Base-by-base conservation (phyloP, 2,329 filamentous ascomycete species). In the Emmonsiellopsis sp. region DNA sequence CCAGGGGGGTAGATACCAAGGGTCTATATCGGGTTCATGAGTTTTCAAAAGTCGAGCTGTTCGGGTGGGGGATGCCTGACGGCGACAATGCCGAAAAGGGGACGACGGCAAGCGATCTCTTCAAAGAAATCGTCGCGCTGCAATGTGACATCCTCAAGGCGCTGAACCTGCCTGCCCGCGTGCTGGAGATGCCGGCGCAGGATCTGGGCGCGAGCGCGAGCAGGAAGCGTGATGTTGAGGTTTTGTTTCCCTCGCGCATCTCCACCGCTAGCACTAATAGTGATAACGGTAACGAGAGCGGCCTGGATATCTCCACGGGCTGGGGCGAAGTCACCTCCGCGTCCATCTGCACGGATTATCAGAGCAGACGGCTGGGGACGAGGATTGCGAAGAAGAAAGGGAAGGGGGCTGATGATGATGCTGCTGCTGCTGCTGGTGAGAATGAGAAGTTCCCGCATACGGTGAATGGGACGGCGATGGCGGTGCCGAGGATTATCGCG, bases 21-120 rank as follows among this genome's bases (percentile, higher is more conserved):
- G 93, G 93, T 5, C 75, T 98, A 1, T 98, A 97, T 72, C 86
- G 93, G 32, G 93, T 98, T 3, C 93, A 98, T 71, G 93, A 98
- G 71, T 98, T 98, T 71, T 95, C 90, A 32, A 98, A 98, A 69
- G 92, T 98, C 0, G 93, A 98, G 71, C 84, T 98, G 77, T 97
- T 98, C 67, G 90, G 87, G 0, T 98, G 93, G 93, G 86, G 88
- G 4, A 62, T 78, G 33, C 77, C 82, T 51, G 54, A 50, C 39
- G 13, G 11, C 6, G 40, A n/a, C 6, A n/a, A 13, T 6, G 11
- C 13, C 34, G 49, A n/a, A n/a, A 13, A 17, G 17, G 5, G 40
- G 46, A 58, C 49, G 43, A 68, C 60, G 5, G 71, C 66, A 10
- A 59, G 71, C 60, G 46, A 71, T 69, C 42, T 92, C 10, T 95